These are phyloP conservation scores for Coniochaeta prunicola DNA, from an alignment of 2,329 filamentous ascomycete genomes.

Conservation along the genomic window DNA sequence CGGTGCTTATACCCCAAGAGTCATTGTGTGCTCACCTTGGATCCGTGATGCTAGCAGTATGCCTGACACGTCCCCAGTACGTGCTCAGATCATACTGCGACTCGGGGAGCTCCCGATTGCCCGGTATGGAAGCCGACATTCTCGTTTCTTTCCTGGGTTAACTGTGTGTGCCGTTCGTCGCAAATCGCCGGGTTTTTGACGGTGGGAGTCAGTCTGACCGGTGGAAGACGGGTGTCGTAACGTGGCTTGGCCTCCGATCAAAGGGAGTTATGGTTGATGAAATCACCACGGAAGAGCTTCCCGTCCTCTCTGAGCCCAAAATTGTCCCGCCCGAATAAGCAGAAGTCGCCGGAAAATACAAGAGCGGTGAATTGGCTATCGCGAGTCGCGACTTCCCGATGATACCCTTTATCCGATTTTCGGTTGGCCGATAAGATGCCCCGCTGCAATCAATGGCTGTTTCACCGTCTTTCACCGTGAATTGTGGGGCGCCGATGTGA, in stretches of 20 bases:
- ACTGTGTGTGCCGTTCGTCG: neutral
- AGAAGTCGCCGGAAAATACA: neutral
- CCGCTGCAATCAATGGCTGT: neutral
- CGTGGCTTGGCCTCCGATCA: neutral
- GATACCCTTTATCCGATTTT: neutral
- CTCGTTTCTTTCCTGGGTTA: conserved; percentile 4
- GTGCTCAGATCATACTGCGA: conserved; percentile 90
- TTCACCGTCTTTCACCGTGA: too few relatives aligned
- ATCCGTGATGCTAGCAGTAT: conserved; percentile 85
- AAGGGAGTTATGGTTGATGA: neutral
- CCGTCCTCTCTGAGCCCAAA: neutral
- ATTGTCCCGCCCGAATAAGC: neutral
- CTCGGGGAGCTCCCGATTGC: conserved; percentile 72
- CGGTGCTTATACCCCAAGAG: neutral
- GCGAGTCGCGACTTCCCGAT: neutral
- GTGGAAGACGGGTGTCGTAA: conserved; percentile 1
- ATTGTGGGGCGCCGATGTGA: neutral
- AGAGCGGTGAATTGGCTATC: conserved; percentile 1
- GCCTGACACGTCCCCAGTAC: conserved; percentile 90
- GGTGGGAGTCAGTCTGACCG: neutral
- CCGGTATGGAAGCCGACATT: conserved; percentile 62
- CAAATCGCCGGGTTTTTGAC: neutral
- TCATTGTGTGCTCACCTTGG: conserved; percentile 66
- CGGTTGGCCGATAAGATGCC: neutral
- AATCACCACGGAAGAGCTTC: conserved; percentile 1